A percentile compares a stretch with the other conserved stretches of the same genome.
phyloP scores from a whole-genome alignment of 2,329 filamentous ascomycete species.

The Colletotrichum cereale region DNA sequence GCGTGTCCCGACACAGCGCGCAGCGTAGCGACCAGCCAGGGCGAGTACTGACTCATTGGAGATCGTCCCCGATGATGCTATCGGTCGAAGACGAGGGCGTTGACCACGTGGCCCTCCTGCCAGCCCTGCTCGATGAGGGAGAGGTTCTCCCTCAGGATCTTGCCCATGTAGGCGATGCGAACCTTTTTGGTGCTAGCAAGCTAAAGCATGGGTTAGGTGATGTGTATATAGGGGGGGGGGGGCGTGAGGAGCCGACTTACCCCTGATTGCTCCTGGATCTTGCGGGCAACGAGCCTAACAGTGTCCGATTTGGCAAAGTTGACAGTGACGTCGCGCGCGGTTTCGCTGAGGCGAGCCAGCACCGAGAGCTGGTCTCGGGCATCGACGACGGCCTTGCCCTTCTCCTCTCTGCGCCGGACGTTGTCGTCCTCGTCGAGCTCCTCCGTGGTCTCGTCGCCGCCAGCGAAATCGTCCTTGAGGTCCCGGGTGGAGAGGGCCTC shows the following conservation, averaged over 20 bases:
- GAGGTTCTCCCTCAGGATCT: slow-evolving; percentile 77
- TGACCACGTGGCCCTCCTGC: slow-evolving; percentile 80
- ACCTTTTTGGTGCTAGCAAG: slow-evolving; percentile 70
- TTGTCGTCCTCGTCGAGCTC: slow-evolving; percentile 51
- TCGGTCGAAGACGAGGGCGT: slow-evolving; percentile 76
- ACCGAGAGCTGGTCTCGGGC: slow-evolving; percentile 69
- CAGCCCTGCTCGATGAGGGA: slow-evolving; percentile 79
- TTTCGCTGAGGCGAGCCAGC: slow-evolving; percentile 75
- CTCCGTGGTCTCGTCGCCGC: slow-evolving; percentile 47
- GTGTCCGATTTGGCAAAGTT: slow-evolving; percentile 69
- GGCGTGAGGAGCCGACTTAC: slow-evolving; percentile 60
- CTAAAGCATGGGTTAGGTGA: slow-evolving; percentile 52
- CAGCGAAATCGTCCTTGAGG: slow-evolving; percentile 56
- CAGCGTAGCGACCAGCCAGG: neutral
- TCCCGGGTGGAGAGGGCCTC: slow-evolving; percentile 34
- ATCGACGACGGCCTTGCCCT: slow-evolving; percentile 68
- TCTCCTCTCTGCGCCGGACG: slow-evolving; percentile 63
- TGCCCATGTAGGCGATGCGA: slow-evolving; percentile 84
- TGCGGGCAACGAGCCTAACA: slow-evolving; percentile 73
- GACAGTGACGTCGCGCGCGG: slow-evolving; percentile 72
- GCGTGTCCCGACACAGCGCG: neutral
- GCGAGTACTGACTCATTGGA: slow-evolving; percentile 1
- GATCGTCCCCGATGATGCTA: slow-evolving; percentile 46
- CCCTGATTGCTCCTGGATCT: slow-evolving; percentile 72
- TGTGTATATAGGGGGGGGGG: too few species aligned